phyloP scores from a whole-genome alignment of 1,284 basidiomycete genomes.

The Moesziomyces antarcticus region DNA sequence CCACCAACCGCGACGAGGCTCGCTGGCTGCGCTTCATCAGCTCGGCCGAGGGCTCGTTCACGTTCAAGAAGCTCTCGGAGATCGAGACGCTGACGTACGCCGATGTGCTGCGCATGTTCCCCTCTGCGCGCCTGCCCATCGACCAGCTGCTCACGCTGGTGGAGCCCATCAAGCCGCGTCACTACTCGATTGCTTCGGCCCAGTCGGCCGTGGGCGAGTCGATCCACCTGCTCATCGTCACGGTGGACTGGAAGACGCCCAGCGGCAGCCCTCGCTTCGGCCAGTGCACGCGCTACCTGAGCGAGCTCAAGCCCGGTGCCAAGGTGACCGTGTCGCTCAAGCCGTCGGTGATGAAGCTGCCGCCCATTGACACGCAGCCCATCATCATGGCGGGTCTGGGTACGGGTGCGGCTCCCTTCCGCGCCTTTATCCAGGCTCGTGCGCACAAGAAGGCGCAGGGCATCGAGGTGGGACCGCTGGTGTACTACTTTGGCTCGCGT shows the following conservation, averaged over 20 bases:
- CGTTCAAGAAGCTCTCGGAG: conserved; percentile 94
- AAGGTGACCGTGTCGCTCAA: conserved; percentile 98
- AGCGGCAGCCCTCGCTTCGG: conserved; percentile 84
- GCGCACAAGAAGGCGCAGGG: conserved; percentile 83
- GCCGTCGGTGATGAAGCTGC: conserved; percentile 99
- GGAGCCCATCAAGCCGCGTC: conserved; percentile 82
- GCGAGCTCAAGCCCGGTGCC: conserved; percentile 82
- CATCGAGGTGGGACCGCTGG: conserved; percentile 84
- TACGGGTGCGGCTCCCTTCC: conserved; percentile 97
- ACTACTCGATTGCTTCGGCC: conserved; percentile 96
- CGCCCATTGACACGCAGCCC: conserved; percentile 84
- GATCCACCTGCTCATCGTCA: conserved; percentile 93
- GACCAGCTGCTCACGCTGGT: conserved; percentile 88
- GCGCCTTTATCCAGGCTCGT: conserved; percentile 95
- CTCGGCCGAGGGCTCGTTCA: conserved; percentile 86
- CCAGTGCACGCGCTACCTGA: conserved; percentile 95
- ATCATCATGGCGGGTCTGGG: conserved; percentile 99
- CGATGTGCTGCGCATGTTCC: conserved; percentile 84
- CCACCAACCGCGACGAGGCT: conserved; percentile 79
- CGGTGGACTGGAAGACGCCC: conserved; percentile 91
- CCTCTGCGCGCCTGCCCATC: conserved; percentile 78
- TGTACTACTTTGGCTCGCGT: conserved; percentile 98
- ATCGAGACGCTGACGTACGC: conserved; percentile 95
- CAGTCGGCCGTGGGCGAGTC: conserved; percentile 93
- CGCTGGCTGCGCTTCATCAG: conserved; percentile 91